Evolutionary conservation across 257 asterid genomes (phyloP), one percentile per base, ranked within the genome.

Genomic region (Forsythia viridissima): DNA sequence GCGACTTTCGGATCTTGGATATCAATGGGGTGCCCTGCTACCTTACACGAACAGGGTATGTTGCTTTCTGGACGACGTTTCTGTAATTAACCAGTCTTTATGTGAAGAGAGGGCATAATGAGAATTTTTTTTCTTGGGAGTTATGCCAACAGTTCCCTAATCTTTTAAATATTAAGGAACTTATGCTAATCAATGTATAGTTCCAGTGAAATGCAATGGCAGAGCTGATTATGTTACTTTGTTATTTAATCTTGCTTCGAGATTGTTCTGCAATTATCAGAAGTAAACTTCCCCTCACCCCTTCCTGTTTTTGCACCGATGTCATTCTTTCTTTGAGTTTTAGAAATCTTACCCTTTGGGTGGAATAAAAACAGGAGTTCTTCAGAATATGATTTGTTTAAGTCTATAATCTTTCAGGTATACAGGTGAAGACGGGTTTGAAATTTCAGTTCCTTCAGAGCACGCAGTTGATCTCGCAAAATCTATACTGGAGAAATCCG

Each of bases 381-480:
- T 52, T 18, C 63, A 16, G 8, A 52, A 71, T n/a, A 24, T 66
- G 11, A 30, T 39, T 0, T 21, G 30, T 72, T 21, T 16, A 66
- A 79, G 74, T 77, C 10, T 55, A 79, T 57, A 83, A 80, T 74
- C 85, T 81, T 74, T 75, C 90, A 96, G 99, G 91, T 96, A 93
- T 79, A 96, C 98, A 0, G 98, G 99, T 40, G 99, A 96, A 89
- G 99, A 96, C 80, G 99, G 99, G 72, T 96, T 96, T 65, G 99
- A 96, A 86, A 93, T 96, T 51, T 96, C 99, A 38, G 97, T 93
- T 46, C 98, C 99, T 46, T 89, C 93, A 21, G 98, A 93, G 85
- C 77, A 90, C 34, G 98, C 98, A 21, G 89, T 92, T 52, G 99
- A 92, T 82, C 96, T 96, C 6, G 95, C 98, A 21, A 96, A 96